phyloP scores from a whole-genome alignment of 352 stramenopile genomes.

The Phytopythium montanum region DNA sequence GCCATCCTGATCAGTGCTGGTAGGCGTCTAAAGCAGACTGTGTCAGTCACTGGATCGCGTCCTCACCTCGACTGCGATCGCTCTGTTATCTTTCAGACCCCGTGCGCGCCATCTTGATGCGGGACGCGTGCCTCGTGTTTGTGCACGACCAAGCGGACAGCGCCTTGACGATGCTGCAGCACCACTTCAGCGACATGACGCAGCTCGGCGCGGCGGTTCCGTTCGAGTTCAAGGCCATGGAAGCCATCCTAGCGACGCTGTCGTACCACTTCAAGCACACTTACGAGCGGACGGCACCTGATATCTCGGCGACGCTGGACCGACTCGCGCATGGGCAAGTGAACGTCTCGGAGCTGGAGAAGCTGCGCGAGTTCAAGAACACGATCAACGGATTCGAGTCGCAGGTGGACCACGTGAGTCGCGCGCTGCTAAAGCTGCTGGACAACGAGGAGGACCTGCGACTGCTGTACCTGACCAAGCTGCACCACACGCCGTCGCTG shows the following conservation, averaged over 20 bases:
- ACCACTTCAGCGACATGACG: constrained; percentile 44
- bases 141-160: constrained; percentile 47
- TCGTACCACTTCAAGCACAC: constrained; percentile 45
- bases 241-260: constrained; percentile 50
- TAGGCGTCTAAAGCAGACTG: neutral
- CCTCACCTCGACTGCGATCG: neutral
- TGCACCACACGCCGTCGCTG: constrained; percentile 35
- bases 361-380: constrained; percentile 66
- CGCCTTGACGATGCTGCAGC: constrained; percentile 51
- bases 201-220: constrained; percentile 43
- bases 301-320: constrained; percentile 44
- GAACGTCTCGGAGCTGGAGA: constrained; percentile 47
- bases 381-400: constrained; percentile 72
- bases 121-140: constrained; percentile 54
- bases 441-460: constrained; percentile 74
- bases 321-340: constrained; percentile 42
- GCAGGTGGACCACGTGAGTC: constrained; percentile 54
- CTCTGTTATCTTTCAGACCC: constrained; percentile 27
- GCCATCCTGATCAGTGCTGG: constrained; percentile 45
- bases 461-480: constrained; percentile 49
- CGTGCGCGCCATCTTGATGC: constrained; percentile 71
- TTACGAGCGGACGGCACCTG: constrained; percentile 37
- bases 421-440: constrained; percentile 57
- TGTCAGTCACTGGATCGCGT: neutral
- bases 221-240: constrained; percentile 66